phyloP scores from a whole-genome alignment of 2,329 filamentous ascomycete genomes.

The Diaporthe citrichinensis region DNA sequence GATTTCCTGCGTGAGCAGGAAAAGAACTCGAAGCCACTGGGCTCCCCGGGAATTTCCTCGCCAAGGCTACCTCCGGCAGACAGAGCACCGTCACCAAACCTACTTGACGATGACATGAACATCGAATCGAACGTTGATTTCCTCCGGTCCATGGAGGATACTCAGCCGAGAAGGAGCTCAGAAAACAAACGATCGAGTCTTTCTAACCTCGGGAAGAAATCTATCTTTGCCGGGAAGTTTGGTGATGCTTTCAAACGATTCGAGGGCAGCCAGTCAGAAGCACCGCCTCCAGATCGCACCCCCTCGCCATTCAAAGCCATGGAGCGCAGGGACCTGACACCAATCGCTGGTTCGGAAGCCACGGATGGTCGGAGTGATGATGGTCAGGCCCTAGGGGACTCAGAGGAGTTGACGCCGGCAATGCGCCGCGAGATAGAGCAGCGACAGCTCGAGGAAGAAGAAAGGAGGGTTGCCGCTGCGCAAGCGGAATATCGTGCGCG shows the following conservation, averaged over 20 bases:
- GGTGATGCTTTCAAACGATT: conserved; percentile 95
- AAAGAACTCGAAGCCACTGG: conserved; percentile 60
- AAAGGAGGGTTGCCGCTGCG: conserved; percentile 88
- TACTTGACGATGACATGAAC: conserved; percentile 67
- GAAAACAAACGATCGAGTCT: conserved; percentile 82
- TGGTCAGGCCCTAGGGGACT: conserved; percentile 73
- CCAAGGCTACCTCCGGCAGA: conserved; percentile 50
- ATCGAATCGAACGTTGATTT: conserved; percentile 88
- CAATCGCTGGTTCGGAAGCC: conserved; percentile 82
- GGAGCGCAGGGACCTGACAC: conserved; percentile 70
- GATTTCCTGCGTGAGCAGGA: conserved; percentile 88
- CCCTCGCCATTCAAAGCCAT: conserved; percentile 65
- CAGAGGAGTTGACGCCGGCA: conserved; percentile 84
- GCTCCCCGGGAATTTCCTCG: conserved; percentile 53
- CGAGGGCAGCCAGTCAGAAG: conserved; percentile 68
- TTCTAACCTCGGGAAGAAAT: conserved; percentile 80
- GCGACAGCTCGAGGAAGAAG: conserved; percentile 84
- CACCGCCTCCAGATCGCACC: conserved; percentile 54
- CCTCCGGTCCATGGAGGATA: conserved; percentile 80
- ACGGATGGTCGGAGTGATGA: conserved; percentile 79
- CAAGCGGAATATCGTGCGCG: conserved; percentile 89
- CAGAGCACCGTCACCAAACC: conserved; percentile 59
- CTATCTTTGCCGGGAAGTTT: conserved; percentile 88
- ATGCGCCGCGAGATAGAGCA: conserved; percentile 92
- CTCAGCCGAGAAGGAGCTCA: conserved; percentile 72